Evolutionary conservation across 2,329 filamentous ascomycete genomes (phyloP), one percentile per base, ranked within the genome.

Genomic region (Botryotinia narcissicola): DNA sequence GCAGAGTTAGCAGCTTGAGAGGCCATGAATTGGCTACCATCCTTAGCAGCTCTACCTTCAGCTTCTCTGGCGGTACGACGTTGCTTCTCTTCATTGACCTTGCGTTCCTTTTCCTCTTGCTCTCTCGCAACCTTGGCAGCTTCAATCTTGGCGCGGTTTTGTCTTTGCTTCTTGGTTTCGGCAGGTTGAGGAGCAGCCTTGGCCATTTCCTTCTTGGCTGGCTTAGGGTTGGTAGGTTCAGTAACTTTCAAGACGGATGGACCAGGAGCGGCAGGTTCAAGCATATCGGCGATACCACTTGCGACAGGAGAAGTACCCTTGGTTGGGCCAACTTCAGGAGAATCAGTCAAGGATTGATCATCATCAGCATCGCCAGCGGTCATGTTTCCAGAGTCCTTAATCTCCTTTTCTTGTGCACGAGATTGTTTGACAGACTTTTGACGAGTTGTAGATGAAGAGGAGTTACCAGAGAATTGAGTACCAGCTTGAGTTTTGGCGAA

Each of bases 91-190:
- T 93, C 86, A 75, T 93, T 86, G 54, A 85, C 85, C 84, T 93
- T 93, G 80, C 95, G 91, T 80, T 93, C 87, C 80, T 90, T 89
- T 84, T 98, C 95, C 0, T 92, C 89, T 78, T 93, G 92, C 80
- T 95, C 91, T 44, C 92, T 90, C 73, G 89, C 87, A 44, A 87
- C 85, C 86, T 93, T 96, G 79, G 90, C 90, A 73, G 90, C 91
- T 83, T 97, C 94, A 54, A 89, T 90, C 89, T 97, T 98, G 85
- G 92, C 90, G 78, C 91, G 89, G 85, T 97, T 96, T 85, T 98
- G 95, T 74, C 94, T 91, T 85, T 97, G 93, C 87, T 98, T 98
- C 91, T 98, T 98, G 32, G 92, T 92, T 86, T 97, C 93, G 29
- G 87, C 88, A 67, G 88, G 87, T 82, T 93, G 90, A 76, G 88